These are phyloP conservation scores for Glycine latifolia DNA, from an alignment of 306 rosid genomes.

Conservation along the genomic window DNA sequence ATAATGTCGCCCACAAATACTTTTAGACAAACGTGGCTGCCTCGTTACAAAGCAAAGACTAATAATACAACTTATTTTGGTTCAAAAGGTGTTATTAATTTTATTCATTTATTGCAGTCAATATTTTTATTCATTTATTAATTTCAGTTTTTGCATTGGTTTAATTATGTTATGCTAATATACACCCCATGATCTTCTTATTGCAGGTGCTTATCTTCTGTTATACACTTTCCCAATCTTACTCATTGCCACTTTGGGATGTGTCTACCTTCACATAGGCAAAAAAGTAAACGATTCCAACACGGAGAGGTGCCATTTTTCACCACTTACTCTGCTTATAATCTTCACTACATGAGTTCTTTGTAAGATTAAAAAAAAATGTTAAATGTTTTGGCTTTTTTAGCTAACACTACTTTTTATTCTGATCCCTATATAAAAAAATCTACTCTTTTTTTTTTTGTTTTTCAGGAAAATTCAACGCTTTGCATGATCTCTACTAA, in stretches of 20 bases:
- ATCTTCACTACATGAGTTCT: neutral
- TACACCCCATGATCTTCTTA: neutral
- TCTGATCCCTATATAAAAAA: neutral
- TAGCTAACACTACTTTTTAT: neutral
- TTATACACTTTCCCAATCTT: constrained; percentile 66
- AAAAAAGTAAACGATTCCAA: constrained; percentile 41
- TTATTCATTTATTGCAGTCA: no score
- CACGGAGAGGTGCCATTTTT: constrained; percentile 38
- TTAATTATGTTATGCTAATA: constrained; percentile 40
- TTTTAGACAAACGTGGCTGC: constrained; percentile 49
- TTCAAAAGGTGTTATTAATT: constrained; percentile 52
- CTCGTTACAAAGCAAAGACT: constrained; percentile 39
- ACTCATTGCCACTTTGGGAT: constrained; percentile 67
- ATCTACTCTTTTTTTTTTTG: neutral
- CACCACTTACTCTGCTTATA: neutral
- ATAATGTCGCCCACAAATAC: constrained; percentile 63
- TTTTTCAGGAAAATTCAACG: no score
- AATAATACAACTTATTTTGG: constrained; percentile 60
- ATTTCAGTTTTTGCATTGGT: neutral
- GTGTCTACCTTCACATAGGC: constrained; percentile 66
- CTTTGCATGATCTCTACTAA: neutral
- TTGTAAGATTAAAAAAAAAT: neutral
- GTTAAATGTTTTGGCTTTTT: neutral
- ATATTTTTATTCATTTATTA: constrained; percentile 4
- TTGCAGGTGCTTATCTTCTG: constrained; percentile 59